Percentiles rank a stretch among this genome's conserved stretches.
phyloP scores from a whole-genome alignment of 2,329 filamentous ascomycete species.

The Monosporascus cannonballus region DNA sequence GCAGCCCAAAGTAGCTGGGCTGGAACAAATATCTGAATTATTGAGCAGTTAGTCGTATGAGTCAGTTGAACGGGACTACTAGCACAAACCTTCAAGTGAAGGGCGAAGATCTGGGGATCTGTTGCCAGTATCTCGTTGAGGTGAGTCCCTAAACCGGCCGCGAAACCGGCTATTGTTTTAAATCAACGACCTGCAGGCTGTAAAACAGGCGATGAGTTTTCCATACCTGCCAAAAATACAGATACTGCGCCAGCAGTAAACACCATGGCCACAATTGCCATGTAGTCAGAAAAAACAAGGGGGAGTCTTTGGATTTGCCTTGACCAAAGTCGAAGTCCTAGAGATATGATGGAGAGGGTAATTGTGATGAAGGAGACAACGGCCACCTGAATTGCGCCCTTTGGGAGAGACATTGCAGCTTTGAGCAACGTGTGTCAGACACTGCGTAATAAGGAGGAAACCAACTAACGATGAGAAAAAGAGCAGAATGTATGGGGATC shows the following conservation, averaged over 20 bases:
- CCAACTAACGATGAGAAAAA: too few species aligned
- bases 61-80: not conserved
- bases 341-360: not conserved
- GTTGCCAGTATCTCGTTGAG: not conserved
- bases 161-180: not conserved
- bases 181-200: not conserved
- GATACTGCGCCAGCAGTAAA: not conserved
- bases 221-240: not conserved
- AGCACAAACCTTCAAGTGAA: not conserved
- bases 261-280: constrained; percentile 5
- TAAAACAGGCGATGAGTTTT: not conserved
- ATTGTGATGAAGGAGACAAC: not conserved
- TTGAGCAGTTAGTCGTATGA: not conserved
- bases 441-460: too few species aligned
- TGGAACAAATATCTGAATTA: not conserved
- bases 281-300: constrained; percentile 11
- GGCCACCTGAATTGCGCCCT: not conserved
- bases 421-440: too few species aligned
- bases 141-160: not conserved
- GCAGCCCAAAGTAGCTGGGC: constrained; percentile 8
- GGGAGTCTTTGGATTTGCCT: not conserved
- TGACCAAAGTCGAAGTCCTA: constrained; percentile 11
- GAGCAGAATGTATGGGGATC: too few species aligned
- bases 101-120: not conserved
- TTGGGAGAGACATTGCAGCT: constrained; percentile 1